Base-by-base conservation (phyloP, 1,139 yeast species). In the Debaryomyces sp. region DNA sequence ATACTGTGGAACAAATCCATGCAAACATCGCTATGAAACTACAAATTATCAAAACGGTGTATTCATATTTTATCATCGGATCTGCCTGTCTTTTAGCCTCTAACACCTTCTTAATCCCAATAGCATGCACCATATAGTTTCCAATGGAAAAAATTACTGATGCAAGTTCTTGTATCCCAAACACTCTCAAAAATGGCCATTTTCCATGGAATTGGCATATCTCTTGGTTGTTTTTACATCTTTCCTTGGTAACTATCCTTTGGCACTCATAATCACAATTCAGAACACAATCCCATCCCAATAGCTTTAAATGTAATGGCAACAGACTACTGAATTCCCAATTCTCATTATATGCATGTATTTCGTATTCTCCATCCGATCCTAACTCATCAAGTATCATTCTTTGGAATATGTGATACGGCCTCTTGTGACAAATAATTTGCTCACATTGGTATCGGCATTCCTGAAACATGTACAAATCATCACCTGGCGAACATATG, bases 191-290 rank as follows among this genome's bases (percentile, higher is more conserved):
- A 60, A 94, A 94, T 2, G 98, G 98, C 99, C 99, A 94, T 68
- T 94, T 94, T 0, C 99, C 99, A 65, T 94, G 98, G 68, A 90
- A 94, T 63, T 94, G 99, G 43, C 78, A 78, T 2, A 89, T 71
- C 48, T 82, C 84, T 47, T 80, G 77, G 8, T 59, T 50, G 2
- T 68, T 57, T 0, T 52, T 55, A 17, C 73, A 70, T 21, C 96
- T 73, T 42, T 77, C 70, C 2, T 60, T 58, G 0, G 97, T 91
- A 41, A 92, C 74, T 13, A 81, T 64, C 50, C 89, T 82, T 65
- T 94, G 98, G 64, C 99, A 94, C 56, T 83, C 87, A 67, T 94
- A 94, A 67, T 94, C 98, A 67, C 99, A 94, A 62, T 94, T 86
- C 42, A 85, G 80, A 8, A 70, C 69, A 64, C 98, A 92, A 50